These are phyloP conservation scores for Wickerhamiella azymoides DNA, from an alignment of 805 yeast genomes.

Conservation along the genomic window DNA sequence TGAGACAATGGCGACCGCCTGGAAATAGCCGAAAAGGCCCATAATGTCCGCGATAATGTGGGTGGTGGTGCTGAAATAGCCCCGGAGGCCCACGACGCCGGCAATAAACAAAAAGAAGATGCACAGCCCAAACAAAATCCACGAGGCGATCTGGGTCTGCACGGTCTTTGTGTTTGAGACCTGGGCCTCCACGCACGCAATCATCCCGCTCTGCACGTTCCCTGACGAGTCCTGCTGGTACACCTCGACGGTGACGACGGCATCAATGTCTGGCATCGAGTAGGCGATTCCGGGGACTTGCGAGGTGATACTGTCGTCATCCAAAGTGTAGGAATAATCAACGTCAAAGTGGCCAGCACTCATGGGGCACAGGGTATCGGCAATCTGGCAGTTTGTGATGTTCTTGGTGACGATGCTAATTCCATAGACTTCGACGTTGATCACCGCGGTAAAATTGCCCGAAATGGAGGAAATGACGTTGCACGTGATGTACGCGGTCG, in stretches of 20 bases:
- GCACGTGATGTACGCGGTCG: conserved; percentile 49
- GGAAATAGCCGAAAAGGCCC: conserved; percentile 86
- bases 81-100: conserved; percentile 72
- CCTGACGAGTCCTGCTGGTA: conserved; percentile 35
- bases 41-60: conserved; percentile 95
- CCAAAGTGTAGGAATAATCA: conserved; percentile 33
- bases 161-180: conserved; percentile 86
- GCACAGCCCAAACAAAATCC: conserved; percentile 87
- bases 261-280: conserved; percentile 89
- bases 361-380: conserved; percentile 62
- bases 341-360: conserved; percentile 77
- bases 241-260: conserved; percentile 64
- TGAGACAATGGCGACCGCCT: conserved; percentile 76
- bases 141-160: conserved; percentile 77
- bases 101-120: conserved; percentile 79
- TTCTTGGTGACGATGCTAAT: conserved; percentile 41
- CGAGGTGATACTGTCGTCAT: conserved; percentile 27
- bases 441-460: conserved; percentile 52
- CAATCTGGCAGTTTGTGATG: conserved; percentile 51
- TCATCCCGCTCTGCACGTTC: conserved; percentile 25
- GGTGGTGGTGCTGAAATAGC: conserved; percentile 79
- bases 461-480: conserved; percentile 68
- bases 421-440: conserved; percentile 69
- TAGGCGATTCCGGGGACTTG: conserved; percentile 74
- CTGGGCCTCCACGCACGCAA: conserved; percentile 88